These are phyloP conservation scores for Fusarium avenaceum DNA, from an alignment of 2,329 filamentous ascomycete species.

Conservation along the genomic window DNA sequence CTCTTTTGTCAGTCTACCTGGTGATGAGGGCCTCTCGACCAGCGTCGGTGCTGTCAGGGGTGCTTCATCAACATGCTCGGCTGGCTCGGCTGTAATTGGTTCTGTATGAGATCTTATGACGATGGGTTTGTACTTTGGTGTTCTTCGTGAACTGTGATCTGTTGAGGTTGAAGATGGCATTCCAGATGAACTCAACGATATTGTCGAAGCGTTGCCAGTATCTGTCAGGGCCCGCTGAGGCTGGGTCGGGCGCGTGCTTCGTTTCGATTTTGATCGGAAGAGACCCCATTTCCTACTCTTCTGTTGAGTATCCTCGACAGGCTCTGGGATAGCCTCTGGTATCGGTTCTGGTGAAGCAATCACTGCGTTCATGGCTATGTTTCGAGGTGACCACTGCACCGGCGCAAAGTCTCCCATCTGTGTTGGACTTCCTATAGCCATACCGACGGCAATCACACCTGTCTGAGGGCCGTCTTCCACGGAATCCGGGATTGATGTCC, in stretches of 20 bases:
- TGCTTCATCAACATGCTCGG: constrained; percentile 15
- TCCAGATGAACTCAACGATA: constrained; percentile 35
- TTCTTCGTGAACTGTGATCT: constrained; percentile 32
- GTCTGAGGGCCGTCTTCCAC: constrained; percentile 52
- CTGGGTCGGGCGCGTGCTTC: constrained; percentile 39
- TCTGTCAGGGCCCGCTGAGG: constrained; percentile 47
- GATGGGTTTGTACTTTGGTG: constrained; percentile 59
- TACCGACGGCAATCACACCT: constrained; percentile 70
- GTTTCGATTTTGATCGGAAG: constrained; percentile 62
- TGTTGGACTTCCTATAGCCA: constrained; percentile 80
- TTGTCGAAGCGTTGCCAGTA: constrained; percentile 41
- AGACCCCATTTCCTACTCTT: constrained; percentile 71
- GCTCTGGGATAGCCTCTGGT: constrained; percentile 28
- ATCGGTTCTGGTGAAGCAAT: constrained; percentile 36
- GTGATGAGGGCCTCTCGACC: constrained; percentile 26
- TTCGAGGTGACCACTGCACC: constrained; percentile 50
- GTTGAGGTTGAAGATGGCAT: constrained; percentile 22
- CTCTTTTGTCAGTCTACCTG: constrained; percentile 32
- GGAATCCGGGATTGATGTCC: constrained; percentile 61
- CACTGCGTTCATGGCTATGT: constrained; percentile 46
- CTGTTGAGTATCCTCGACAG: constrained; percentile 53
- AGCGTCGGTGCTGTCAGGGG: constrained; percentile 19
- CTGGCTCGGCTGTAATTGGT: constrained; percentile 45
- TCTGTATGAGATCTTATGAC: constrained; percentile 60
- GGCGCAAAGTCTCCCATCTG: constrained; percentile 52